Evolutionary conservation across 768 basidiomycete genomes (phyloP).

Genomic region (Boletus sp.): DNA sequence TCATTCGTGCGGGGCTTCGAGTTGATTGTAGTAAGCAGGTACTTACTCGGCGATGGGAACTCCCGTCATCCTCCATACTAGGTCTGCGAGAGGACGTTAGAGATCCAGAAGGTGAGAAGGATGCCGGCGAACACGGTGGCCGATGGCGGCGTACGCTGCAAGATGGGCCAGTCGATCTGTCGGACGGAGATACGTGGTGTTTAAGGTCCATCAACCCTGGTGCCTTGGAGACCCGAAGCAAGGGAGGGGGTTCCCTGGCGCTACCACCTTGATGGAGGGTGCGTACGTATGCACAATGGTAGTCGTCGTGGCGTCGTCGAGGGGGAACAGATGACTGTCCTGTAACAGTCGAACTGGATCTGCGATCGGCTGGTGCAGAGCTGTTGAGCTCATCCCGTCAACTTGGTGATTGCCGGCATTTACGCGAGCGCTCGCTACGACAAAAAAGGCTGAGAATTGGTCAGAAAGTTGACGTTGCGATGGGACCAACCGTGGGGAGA

Average conservation of each 20-base stretch:
- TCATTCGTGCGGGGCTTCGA: background rate
- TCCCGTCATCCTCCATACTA: background rate
- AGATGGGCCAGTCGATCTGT: background rate
- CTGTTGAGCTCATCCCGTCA: background rate
- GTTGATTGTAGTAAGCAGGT: background rate
- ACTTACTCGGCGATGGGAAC: background rate
- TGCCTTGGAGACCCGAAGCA: background rate
- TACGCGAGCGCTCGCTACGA: background rate
- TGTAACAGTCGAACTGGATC: background rate
- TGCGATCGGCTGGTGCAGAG: background rate
- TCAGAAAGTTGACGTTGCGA: slow-evolving; percentile 8
- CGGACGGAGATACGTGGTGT: background rate
- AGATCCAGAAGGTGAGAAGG: background rate
- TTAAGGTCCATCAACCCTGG: background rate
- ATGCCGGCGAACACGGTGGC: background rate
- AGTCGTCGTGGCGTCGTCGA: no score
- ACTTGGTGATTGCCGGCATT: background rate
- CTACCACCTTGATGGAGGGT: no score
- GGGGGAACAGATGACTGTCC: no score
- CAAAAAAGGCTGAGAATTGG: background rate
- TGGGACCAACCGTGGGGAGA: slow-evolving; percentile 18
- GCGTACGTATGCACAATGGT: no score
- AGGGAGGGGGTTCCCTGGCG: no score
- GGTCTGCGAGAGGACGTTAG: background rate
- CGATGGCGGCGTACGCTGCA: background rate